A percentile compares a stretch with the other conserved stretches of the same genome.
Evolutionary conservation across 2,329 filamentous ascomycete species (phyloP).

Genomic region (Claviceps purpurea): DNA sequence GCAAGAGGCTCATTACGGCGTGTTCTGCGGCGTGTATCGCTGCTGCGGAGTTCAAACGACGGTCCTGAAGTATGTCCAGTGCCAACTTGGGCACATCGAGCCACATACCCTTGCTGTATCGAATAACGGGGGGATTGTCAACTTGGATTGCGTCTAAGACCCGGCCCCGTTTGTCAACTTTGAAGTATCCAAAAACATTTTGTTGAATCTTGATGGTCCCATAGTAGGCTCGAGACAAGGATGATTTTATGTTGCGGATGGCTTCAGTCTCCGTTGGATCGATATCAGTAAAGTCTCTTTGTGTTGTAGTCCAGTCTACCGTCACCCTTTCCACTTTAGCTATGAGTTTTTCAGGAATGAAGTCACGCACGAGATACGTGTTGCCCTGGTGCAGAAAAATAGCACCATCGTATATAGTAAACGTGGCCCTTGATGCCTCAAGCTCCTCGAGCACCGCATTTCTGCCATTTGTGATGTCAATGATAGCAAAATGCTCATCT

Average conservation of each 20-base stretch:
- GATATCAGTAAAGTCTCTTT: slow-evolving; percentile 87
- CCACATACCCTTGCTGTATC: slow-evolving; percentile 86
- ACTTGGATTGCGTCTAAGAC: slow-evolving; percentile 88
- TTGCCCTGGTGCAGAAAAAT: slow-evolving; percentile 96
- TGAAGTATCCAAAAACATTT: slow-evolving; percentile 93
- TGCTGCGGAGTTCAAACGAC: slow-evolving; percentile 67
- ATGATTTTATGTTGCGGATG: slow-evolving; percentile 55
- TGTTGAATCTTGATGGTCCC: slow-evolving; percentile 77
- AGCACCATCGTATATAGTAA: slow-evolving; percentile 90
- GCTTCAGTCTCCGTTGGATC: slow-evolving; percentile 87
- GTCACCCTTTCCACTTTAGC: slow-evolving; percentile 80
- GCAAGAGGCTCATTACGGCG: slow-evolving; percentile 72
- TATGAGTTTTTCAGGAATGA: slow-evolving; percentile 65
- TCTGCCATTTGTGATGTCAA: slow-evolving; percentile 70
- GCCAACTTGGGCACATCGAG: slow-evolving; percentile 73
- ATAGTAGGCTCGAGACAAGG: slow-evolving; percentile 62
- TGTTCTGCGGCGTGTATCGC: slow-evolving; percentile 94
- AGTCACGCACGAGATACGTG: slow-evolving; percentile 83
- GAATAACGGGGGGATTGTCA: slow-evolving; percentile 81
- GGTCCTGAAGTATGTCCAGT: slow-evolving; percentile 61
- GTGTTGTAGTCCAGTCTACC: slow-evolving; percentile 89
- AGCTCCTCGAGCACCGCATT: slow-evolving; percentile 88
- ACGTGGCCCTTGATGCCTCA: slow-evolving; percentile 89
- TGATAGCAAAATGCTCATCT: slow-evolving; percentile 85
- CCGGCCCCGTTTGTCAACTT: slow-evolving; percentile 72